Conservation (phyloP, 257 asterid species). For the Knoxia roxburghii region DNA sequence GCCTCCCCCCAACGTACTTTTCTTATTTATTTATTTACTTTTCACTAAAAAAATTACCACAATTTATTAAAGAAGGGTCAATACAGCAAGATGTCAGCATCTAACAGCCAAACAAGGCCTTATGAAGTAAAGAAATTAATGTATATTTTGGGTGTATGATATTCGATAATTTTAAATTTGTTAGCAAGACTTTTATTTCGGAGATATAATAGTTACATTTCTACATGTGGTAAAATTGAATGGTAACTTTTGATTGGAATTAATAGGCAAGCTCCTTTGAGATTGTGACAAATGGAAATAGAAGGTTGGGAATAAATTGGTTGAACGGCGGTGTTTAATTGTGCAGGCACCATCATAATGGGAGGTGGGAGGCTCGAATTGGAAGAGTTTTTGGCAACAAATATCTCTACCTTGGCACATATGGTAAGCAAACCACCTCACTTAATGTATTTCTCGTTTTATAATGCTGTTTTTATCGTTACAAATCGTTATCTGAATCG, state of each 20-base stretch:
- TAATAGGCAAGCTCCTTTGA: background rate
- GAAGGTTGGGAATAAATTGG: background rate
- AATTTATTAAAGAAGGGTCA: too few relatives aligned
- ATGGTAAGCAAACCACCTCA: slow-evolving; percentile 70
- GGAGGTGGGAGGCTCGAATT: slow-evolving; percentile 98
- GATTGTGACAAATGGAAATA: background rate
- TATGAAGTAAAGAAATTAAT: background rate
- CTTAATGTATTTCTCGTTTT: too few relatives aligned
- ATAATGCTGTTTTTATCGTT: too few relatives aligned
- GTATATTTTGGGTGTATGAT: background rate
- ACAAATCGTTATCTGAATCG: too few relatives aligned
- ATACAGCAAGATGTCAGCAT: background rate
- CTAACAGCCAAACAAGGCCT: background rate
- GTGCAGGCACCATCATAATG: slow-evolving; percentile 87
- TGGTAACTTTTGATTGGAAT: too few relatives aligned
- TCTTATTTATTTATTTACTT: too few relatives aligned
- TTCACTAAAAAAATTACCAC: too few relatives aligned
- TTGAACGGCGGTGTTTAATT: slow-evolving; percentile 2
- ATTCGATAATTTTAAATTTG: too few relatives aligned
- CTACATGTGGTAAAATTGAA: too few relatives aligned
- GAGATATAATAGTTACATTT: too few relatives aligned
- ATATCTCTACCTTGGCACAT: slow-evolving; percentile 92
- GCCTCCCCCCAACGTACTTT: background rate
- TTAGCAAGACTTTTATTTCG: too few relatives aligned
- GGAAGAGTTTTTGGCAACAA: slow-evolving; percentile 96